These are phyloP conservation scores for Dactylella cylindrospora DNA, from an alignment of 2,329 filamentous ascomycete species.

Conservation along the genomic window DNA sequence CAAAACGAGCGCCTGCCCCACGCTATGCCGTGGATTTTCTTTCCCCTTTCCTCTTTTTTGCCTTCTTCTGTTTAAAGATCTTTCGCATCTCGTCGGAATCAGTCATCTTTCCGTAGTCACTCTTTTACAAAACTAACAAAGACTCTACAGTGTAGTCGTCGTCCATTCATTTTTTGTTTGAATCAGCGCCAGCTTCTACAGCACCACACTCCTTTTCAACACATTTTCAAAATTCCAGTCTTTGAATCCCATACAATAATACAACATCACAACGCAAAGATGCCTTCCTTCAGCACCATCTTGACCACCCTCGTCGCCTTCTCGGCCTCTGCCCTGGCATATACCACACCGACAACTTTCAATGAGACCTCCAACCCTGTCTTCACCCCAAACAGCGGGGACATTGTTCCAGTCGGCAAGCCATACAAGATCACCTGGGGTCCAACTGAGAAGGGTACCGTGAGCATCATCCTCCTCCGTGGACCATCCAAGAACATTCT, in stretches of 20 bases:
- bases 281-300: slow-evolving; percentile 45
- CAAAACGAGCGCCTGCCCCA: slow-evolving; percentile 39
- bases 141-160: slow-evolving; percentile 44
- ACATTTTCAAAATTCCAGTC: slow-evolving; percentile 7
- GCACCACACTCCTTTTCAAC: background rate
- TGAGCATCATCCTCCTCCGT: slow-evolving; percentile 64
- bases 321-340: slow-evolving; percentile 48
- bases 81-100: slow-evolving; percentile 3
- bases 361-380: slow-evolving; percentile 60
- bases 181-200: slow-evolving; percentile 9
- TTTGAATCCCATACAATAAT: slow-evolving; percentile 35
- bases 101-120: slow-evolving; percentile 13
- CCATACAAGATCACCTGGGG: slow-evolving; percentile 63
- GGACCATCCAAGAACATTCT: slow-evolving; percentile 61
- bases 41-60: slow-evolving; percentile 12
- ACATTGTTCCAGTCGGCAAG: slow-evolving; percentile 60
- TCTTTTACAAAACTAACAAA: slow-evolving; percentile 28
- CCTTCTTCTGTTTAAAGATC: slow-evolving; percentile 5
- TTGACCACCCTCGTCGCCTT: slow-evolving; percentile 46
- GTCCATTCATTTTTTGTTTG: slow-evolving; percentile 42
- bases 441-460: slow-evolving; percentile 54
- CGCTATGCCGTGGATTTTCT: background rate
- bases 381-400: slow-evolving; percentile 56
- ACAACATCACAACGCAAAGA: slow-evolving; percentile 47
- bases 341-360: slow-evolving; percentile 46